phyloP scores from a whole-genome alignment of 2,329 filamentous ascomycete genomes.

The Aspergillus fijiensis region DNA sequence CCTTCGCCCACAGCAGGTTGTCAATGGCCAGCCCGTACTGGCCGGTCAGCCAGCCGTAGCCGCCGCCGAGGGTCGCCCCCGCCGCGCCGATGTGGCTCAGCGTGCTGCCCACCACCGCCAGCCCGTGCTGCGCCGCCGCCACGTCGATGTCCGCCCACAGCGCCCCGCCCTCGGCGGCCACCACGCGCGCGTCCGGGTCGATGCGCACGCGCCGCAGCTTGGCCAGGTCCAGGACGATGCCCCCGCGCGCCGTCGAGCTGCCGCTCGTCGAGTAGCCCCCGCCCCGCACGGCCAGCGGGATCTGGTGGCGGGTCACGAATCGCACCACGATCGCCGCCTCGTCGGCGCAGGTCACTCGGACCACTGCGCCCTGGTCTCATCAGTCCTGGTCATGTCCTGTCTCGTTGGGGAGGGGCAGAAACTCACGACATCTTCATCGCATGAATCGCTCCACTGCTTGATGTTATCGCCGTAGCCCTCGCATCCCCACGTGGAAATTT shows the following conservation, averaged over 20 bases:
- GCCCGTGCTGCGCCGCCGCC: conserved; percentile 49
- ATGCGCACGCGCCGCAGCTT: neutral
- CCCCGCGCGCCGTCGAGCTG: neutral
- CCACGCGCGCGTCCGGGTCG: neutral
- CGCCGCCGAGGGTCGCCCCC: conserved; percentile 58
- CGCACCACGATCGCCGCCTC: neutral
- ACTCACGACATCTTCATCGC: neutral
- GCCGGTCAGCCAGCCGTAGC: conserved; percentile 57
- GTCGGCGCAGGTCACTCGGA: neutral
- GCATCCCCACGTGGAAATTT: neutral
- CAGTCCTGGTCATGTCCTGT: neutral
- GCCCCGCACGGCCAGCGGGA: neutral
- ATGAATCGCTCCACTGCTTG: neutral
- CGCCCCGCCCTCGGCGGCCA: conserved; percentile 2
- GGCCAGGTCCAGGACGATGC: conserved; percentile 1
- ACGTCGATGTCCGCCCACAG: conserved; percentile 49
- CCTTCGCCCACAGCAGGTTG: conserved; percentile 40
- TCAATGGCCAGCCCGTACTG: conserved; percentile 55
- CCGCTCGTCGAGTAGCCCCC: neutral
- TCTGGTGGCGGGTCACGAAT: neutral
- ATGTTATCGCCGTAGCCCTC: neutral
- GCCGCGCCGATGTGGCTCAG: conserved; percentile 62
- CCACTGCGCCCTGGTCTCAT: neutral
- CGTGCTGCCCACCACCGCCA: conserved; percentile 61
- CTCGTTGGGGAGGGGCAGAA: neutral